Conservation (phyloP, 345 rosid species). For the Hypericum androsaemum region DNA sequence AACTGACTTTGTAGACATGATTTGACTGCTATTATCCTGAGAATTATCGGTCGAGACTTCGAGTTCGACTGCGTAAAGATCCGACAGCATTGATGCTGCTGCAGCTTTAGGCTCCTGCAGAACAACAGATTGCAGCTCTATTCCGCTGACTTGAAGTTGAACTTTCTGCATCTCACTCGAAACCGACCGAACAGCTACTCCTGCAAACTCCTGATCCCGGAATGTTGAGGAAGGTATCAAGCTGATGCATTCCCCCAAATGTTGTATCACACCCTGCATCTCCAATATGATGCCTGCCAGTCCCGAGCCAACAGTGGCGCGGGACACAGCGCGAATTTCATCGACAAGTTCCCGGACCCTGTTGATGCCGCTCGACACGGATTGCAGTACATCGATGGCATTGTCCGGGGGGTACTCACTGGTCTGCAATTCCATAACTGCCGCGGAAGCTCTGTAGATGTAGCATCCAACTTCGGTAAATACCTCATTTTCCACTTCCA, state of each 20-base stretch:
- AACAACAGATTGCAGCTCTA: slow-evolving; percentile 9
- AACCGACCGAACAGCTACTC: slow-evolving; percentile 45
- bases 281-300: slow-evolving; percentile 29
- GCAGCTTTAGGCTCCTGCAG: slow-evolving; percentile 12
- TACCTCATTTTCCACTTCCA: slow-evolving; percentile 32
- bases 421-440: slow-evolving; percentile 61
- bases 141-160: slow-evolving; percentile 19
- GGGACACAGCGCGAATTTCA: slow-evolving; percentile 17
- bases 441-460: slow-evolving; percentile 49
- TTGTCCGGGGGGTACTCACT: slow-evolving; percentile 27
- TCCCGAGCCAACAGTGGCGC: slow-evolving; percentile 28
- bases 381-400: slow-evolving; percentile 35
- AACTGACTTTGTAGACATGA: slow-evolving; percentile 30
- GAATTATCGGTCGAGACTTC: slow-evolving; percentile 35
- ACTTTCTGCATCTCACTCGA: slow-evolving; percentile 62
- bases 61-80: slow-evolving; percentile 45
- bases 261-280: slow-evolving; percentile 37
- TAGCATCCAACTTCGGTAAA: slow-evolving; percentile 50
- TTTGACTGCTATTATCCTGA: slow-evolving; percentile 15
- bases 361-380: slow-evolving; percentile 37
- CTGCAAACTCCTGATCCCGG: slow-evolving; percentile 39
- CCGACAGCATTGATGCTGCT: slow-evolving; percentile 33
- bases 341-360: slow-evolving; percentile 37
- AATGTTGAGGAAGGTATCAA: slow-evolving; percentile 50
- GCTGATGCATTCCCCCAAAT: slow-evolving; percentile 51